phyloP scores from a whole-genome alignment of 768 basidiomycete species.

The Termitomyces sp. region DNA sequence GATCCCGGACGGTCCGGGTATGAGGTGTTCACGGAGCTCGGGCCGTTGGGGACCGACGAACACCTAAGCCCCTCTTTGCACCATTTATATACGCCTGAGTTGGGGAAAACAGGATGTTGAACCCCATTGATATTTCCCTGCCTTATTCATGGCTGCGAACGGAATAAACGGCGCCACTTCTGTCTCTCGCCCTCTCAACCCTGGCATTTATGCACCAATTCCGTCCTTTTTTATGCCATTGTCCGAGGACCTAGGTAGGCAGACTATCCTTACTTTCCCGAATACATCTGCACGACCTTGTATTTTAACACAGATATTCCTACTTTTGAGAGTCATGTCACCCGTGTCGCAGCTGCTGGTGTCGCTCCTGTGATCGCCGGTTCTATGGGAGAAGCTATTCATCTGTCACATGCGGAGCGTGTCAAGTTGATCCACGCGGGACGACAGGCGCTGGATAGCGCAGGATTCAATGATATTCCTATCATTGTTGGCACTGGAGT shows the following conservation, averaged over 20 bases:
- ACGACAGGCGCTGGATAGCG: constrained; percentile 68
- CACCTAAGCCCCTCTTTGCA: constrained; percentile 14
- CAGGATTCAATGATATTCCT: constrained; percentile 57
- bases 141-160: constrained; percentile 41
- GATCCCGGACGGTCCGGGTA: constrained; percentile 24
- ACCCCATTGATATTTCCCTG: constrained; percentile 15
- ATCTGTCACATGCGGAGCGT: constrained; percentile 69
- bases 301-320: constrained; percentile 50
- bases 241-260: constrained; percentile 81
- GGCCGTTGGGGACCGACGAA: constrained; percentile 25
- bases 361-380: constrained; percentile 74
- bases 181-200: constrained; percentile 53
- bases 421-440: constrained; percentile 60
- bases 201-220: constrained; percentile 85
- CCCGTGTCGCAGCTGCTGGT: constrained; percentile 61
- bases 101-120: constrained; percentile 17
- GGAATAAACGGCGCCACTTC: constrained; percentile 32
- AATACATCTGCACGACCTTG: constrained; percentile 5
- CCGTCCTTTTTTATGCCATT: constrained; percentile 78
- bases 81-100: constrained; percentile 22
- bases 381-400: constrained; percentile 85
- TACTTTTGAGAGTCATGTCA: constrained; percentile 67
- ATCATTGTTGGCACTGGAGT: constrained; percentile 83
- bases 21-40: constrained; percentile 20
- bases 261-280: background rate